phyloP scores from a whole-genome alignment of 768 basidiomycete genomes.

The Trametes cinnabarina region DNA sequence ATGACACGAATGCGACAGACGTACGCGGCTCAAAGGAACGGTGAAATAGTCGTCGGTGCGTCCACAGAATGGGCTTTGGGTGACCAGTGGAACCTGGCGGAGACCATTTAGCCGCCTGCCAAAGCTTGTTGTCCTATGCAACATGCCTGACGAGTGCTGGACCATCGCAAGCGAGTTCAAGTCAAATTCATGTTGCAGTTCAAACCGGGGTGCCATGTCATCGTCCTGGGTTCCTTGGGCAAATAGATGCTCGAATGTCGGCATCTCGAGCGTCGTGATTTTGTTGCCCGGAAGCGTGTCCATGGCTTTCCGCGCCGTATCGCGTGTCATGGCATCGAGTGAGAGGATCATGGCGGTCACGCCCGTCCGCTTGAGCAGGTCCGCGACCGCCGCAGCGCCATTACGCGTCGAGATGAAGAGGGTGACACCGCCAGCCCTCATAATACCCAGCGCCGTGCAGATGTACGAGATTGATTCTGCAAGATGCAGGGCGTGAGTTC shows the following conservation, averaged over 20 bases:
- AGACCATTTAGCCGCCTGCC: not conserved
- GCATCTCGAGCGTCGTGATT: not conserved
- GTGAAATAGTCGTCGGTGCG: not conserved
- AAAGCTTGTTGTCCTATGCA: too few relatives aligned
- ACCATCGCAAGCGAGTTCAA: not conserved
- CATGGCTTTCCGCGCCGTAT: not conserved
- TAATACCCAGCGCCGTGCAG: conserved; percentile 16
- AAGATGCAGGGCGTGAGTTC: too few relatives aligned
- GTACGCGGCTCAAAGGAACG: not conserved
- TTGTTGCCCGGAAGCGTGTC: not conserved
- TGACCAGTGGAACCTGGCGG: conserved; percentile 9
- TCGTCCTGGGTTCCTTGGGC: not conserved
- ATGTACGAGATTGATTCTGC: conserved; percentile 26
- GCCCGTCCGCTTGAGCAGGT: conserved; percentile 20
- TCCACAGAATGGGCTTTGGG: conserved; percentile 10
- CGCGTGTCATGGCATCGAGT: not conserved
- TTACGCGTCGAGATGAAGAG: conserved; percentile 37
- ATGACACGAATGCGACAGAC: not conserved
- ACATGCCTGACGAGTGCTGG: conserved; percentile 6
- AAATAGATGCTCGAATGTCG: not conserved
- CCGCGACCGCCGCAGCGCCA: conserved; percentile 30
- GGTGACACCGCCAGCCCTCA: conserved; percentile 19
- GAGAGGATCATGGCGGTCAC: not conserved
- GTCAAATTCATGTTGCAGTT: not conserved
- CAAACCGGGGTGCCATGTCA: not conserved